Percentiles rank a stretch among this genome's conserved stretches.
phyloP scores from a whole-genome alignment of 495 filamentous ascomycete species.

The Entonaema liquescens region DNA sequence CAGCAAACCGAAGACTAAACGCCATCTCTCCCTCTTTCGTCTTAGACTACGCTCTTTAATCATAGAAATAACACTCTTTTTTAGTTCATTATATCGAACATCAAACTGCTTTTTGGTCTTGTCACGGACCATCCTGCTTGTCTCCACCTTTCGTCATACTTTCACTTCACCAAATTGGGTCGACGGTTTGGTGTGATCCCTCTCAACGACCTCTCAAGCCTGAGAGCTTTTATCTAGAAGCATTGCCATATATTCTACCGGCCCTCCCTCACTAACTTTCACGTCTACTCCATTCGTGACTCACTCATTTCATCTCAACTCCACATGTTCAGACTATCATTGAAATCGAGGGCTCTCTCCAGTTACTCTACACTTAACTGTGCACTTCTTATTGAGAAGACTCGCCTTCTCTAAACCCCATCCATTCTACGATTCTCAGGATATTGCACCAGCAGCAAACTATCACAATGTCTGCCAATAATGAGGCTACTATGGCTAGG shows the following conservation, averaged over 20 bases:
- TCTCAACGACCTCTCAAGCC: conserved; percentile 33
- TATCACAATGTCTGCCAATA: conserved; percentile 55
- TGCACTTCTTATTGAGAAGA: conserved; percentile 43
- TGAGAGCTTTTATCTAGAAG: conserved; percentile 42
- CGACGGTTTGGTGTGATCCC: conserved; percentile 43
- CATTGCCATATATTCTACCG: conserved; percentile 46
- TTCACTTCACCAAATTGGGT: conserved; percentile 39
- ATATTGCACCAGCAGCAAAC: conserved; percentile 8
- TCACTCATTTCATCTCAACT: conserved; percentile 48
- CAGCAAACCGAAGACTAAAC: conserved; percentile 19
- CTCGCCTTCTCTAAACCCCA: conserved; percentile 21
- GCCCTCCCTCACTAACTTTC: conserved; percentile 51
- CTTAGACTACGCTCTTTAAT: conserved; percentile 33
- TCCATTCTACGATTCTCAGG: conserved; percentile 11
- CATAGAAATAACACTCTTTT: conserved; percentile 21
- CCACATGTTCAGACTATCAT: conserved; percentile 40
- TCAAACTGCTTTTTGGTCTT: conserved; percentile 31
- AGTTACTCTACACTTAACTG: conserved; percentile 36
- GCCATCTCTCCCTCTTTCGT: conserved; percentile 36
- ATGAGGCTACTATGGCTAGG: conserved; percentile 62
- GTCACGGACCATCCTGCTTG: conserved; percentile 15
- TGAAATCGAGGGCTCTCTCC: conserved; percentile 24
- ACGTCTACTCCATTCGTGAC: conserved; percentile 45
- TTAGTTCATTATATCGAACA: conserved; percentile 38
- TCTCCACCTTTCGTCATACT: conserved; percentile 41